phyloP scores from a whole-genome alignment of 1,284 basidiomycete species.

The Leccinum insolens region DNA sequence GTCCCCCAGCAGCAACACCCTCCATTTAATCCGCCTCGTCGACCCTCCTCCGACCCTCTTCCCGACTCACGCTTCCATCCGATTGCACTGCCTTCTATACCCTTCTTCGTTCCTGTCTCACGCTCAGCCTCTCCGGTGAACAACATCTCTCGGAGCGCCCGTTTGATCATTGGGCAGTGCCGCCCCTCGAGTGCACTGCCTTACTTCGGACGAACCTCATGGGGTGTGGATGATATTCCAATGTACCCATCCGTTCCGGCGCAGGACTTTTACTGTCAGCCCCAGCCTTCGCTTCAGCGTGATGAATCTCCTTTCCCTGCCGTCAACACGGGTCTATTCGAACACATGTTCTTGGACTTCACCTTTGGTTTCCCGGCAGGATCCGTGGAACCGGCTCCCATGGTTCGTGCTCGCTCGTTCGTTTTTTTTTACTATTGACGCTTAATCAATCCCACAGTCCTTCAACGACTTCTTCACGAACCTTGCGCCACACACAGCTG shows the following conservation, averaged over 20 bases:
- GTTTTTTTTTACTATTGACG: neutral
- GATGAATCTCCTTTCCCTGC: constrained; percentile 53
- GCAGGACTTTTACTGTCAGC: constrained; percentile 6
- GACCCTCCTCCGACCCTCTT: constrained; percentile 68
- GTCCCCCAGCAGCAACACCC: constrained; percentile 18
- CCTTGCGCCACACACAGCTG: constrained; percentile 23
- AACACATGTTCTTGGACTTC: constrained; percentile 41
- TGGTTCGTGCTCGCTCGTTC: constrained; percentile 21
- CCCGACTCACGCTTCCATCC: constrained; percentile 44
- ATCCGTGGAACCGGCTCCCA: constrained; percentile 17
- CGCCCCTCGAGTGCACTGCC: constrained; percentile 36
- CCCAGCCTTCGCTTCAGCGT: constrained; percentile 36
- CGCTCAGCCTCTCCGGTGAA: constrained; percentile 46
- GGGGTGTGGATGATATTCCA: constrained; percentile 30
- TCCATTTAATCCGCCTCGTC: constrained; percentile 44
- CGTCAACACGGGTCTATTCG: constrained; percentile 52
- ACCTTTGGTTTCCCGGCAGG: constrained; percentile 32
- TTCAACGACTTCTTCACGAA: constrained; percentile 30
- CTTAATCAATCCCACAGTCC: constrained; percentile 11
- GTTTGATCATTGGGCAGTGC: constrained; percentile 39
- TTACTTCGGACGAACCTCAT: constrained; percentile 25
- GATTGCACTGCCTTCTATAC: constrained; percentile 45
- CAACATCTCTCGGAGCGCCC: constrained; percentile 42
- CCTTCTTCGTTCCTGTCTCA: constrained; percentile 36
- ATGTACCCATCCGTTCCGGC: constrained; percentile 12